Evolutionary conservation across 75 land plant genomes (phyloP), one percentile per base, ranked within the genome.

Genomic region (Picea glauca): DNA sequence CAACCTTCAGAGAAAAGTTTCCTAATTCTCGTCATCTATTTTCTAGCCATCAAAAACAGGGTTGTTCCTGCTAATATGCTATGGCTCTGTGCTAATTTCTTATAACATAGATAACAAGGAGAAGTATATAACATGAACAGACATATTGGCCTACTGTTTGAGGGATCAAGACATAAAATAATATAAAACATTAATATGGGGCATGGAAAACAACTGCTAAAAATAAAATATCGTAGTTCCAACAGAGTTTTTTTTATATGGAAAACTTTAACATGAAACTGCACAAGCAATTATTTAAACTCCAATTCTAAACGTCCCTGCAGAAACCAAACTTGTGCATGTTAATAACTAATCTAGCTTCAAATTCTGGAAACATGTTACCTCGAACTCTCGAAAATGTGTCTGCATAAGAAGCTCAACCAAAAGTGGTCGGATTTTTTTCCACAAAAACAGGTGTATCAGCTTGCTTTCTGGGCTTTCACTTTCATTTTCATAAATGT

Each of bases 341-440:
- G 8, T 43, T 40, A 70, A 20, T 54, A 21, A 70, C 73, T 70
- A 38, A 8, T 43, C 23, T 21, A 70, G 46, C n/a, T 46, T 46
- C 11, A 74, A 23, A n/a, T 54, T 30, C 12, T 40, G 17, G 76
- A n/a, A 5, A 26, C 3, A 23, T 70, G 73, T 74, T 84, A 95
- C 98, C 98, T 93, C 94, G 76, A 77, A 59, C 83, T 90, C 96
- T 11, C 73, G 70, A 58, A 88, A 91, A 63, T 78, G 80, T 79
- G 88, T 82, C 38, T 79, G 78, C 14, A 6, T 76, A n/a, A 93
- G 84, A 77, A 95, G 85, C 80, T 88, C 87, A 76, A 82, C 78
- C 35, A 89, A 70, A 58, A 93, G 72, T 43, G 92, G 98, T 67
- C 78, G 80, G 12, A 91, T 66, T 61, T 70, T 78, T 74, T 79